Conservation (phyloP, 202 grass and related monocot genomes). For the Panicum hallii region DNA sequence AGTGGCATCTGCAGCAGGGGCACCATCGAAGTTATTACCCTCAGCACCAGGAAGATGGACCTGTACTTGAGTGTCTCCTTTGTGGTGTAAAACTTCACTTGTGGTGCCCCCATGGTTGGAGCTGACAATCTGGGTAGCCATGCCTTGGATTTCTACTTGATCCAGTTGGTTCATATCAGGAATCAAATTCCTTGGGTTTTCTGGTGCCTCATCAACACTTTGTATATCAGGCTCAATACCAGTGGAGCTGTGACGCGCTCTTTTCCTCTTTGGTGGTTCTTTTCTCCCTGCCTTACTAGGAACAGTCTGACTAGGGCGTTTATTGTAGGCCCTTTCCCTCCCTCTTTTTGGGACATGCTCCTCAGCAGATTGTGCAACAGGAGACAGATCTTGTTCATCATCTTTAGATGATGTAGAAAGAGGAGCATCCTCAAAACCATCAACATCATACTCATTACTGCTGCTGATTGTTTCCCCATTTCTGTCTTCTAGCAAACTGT, state of each 20-base stretch:
- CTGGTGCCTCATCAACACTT: constrained; percentile 44
- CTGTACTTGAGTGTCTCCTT: constrained; percentile 51
- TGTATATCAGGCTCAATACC: constrained; percentile 39
- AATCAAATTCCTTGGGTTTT: constrained; percentile 62
- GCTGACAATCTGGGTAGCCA: constrained; percentile 46
- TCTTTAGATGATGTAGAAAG: constrained; percentile 77
- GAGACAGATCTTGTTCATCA: constrained; percentile 56
- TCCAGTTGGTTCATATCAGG: constrained; percentile 72
- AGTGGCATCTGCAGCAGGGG: constrained; percentile 46
- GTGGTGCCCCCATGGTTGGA: constrained; percentile 44
- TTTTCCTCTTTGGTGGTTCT: constrained; percentile 61
- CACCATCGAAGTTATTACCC: constrained; percentile 41
- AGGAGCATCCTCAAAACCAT: constrained; percentile 60
- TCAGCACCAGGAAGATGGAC: constrained; percentile 42
- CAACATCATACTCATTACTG: constrained; percentile 80
- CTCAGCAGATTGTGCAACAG: constrained; percentile 45
- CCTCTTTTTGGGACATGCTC: constrained; percentile 35
- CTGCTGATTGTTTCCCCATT: constrained; percentile 63
- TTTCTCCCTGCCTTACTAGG: constrained; percentile 40
- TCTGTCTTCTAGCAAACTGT: constrained; percentile 50
- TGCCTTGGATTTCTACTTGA: constrained; percentile 47
- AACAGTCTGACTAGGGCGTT: constrained; percentile 41
- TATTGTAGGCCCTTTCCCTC: constrained; percentile 44
- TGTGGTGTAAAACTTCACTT: constrained; percentile 52
- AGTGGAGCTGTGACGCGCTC: constrained; percentile 25